A percentile compares a stretch with the other conserved stretches of the same genome.
phyloP scores from a whole-genome alignment of 2,329 filamentous ascomycete genomes.

The Pseudodiploospora longispora region DNA sequence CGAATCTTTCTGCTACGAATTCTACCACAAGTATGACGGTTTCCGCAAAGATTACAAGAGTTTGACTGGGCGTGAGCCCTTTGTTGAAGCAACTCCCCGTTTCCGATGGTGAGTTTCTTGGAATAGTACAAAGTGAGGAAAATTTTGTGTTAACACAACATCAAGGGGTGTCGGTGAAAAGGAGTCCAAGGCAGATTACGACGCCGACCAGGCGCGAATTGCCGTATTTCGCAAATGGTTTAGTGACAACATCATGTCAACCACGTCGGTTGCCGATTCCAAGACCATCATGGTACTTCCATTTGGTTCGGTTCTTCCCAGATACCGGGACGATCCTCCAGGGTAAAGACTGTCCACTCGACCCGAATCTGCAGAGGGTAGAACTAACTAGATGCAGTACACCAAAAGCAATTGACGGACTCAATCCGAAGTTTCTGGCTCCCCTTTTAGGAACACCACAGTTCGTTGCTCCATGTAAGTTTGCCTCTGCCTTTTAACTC shows the following conservation, averaged over 20 bases:
- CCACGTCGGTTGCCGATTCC: slow-evolving; percentile 8
- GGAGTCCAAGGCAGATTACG: slow-evolving; percentile 16
- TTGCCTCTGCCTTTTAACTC: neutral
- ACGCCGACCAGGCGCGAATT: slow-evolving; percentile 15
- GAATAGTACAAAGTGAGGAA: neutral
- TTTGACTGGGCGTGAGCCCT: slow-evolving; percentile 17
- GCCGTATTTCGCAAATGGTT: slow-evolving; percentile 25
- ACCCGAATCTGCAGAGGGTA: slow-evolving; percentile 3
- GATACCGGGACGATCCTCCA: slow-evolving; percentile 19
- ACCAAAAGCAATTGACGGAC: slow-evolving; percentile 16
- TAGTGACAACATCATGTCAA: slow-evolving; percentile 16
- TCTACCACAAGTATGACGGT: slow-evolving; percentile 20
- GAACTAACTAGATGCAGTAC: slow-evolving; percentile 12
- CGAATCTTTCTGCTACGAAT: slow-evolving; percentile 23
- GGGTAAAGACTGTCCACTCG: slow-evolving; percentile 11
- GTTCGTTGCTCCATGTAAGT: slow-evolving; percentile 28
- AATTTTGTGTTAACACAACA: no score
- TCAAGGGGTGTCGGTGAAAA: slow-evolving; percentile 17
- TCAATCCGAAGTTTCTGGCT: slow-evolving; percentile 20
- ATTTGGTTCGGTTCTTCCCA: slow-evolving; percentile 11
- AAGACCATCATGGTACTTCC: slow-evolving; percentile 22
- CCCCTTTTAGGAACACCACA: slow-evolving; percentile 22
- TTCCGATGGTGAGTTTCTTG: slow-evolving; percentile 20
- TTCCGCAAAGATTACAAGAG: slow-evolving; percentile 19
- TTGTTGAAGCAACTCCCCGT: slow-evolving; percentile 19